Evolutionary conservation across 805 yeast species (phyloP).

Genomic region (Brettanomyces bruxellensis): DNA sequence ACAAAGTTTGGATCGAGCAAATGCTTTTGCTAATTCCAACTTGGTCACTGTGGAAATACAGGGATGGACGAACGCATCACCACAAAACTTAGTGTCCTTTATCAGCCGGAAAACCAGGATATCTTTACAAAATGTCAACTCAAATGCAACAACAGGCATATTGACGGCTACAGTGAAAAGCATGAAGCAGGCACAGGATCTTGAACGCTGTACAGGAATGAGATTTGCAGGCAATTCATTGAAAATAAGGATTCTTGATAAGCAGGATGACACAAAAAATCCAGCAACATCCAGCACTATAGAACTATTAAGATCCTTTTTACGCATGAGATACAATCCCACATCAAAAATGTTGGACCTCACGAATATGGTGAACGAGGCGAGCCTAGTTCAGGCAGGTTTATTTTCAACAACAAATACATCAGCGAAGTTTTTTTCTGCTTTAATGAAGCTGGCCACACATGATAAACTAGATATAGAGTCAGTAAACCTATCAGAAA

Average conservation of each 20-base stretch:
- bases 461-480: conserved; percentile 46
- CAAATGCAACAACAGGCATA: conserved; percentile 35
- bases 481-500: conserved; percentile 61
- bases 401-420: conserved; percentile 37
- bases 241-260: conserved; percentile 34
- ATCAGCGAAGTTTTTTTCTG: conserved; percentile 77
- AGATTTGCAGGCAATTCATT: conserved; percentile 70
- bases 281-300: conserved; percentile 36
- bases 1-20: conserved; percentile 12
- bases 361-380: conserved; percentile 54
- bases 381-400: conserved; percentile 48
- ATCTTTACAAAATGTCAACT: conserved; percentile 34
- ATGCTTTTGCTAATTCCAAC: conserved; percentile 19
- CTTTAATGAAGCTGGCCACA: conserved; percentile 73
- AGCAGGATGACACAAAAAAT: conserved; percentile 2
- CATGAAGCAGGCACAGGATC: conserved; percentile 46
- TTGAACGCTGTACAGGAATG: conserved; percentile 63
- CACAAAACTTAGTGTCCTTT: conserved; percentile 60
- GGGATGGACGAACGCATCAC: conserved; percentile 78
- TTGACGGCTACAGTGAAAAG: conserved; percentile 51
- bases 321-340: conserved; percentile 60
- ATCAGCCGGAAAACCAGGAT: conserved; percentile 59
- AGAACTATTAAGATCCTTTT: conserved; percentile 49
- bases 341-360: conserved; percentile 61
- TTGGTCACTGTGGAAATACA: conserved; percentile 48